Evolutionary conservation across 345 rosid species (phyloP), one percentile per base, ranked within the genome.

Genomic region (Arabis hirsuta): DNA sequence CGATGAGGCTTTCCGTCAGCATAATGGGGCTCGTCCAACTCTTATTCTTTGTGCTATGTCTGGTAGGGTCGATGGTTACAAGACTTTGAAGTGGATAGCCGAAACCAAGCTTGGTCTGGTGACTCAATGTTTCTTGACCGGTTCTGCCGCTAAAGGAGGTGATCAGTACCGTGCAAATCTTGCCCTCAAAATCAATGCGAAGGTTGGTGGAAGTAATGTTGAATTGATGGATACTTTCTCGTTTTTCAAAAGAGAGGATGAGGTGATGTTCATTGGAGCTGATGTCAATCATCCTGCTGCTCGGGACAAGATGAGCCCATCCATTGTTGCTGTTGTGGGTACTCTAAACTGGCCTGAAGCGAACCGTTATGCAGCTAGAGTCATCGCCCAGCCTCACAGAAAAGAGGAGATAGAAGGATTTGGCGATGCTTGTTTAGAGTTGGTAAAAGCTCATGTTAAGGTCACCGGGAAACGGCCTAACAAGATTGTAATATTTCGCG

Each of bases 171-270:
- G 81, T 4, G 86, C 92, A 24, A 87, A 90, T 76, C 85, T 93
- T 27, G 92, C 86, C 3, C 87, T 90, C 42, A 89, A 90, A 85
- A 90, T 93, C 77, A 93, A 93, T 53, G 98, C 97, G 0, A 93
- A 93, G 80, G 91, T 93, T n/a, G 98, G 96, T 44, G 97, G 98
- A 55, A 93, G 96, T 83, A 93, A 90, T 13, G 83, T 78, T 0
- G 98, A 90, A 85, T 87, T 93, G 53, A 60, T 65, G 42, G 86
- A 85, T 46, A 64, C 51, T 44, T 84, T 90, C 38, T 84, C 91
- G 1, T 74, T 65, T 79, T 83, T 90, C 32, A 62, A 11, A 6
- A 78, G 65, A 72, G 73, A 78, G 0, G 82, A 72, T 50, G 76
- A 81, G 56, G 96, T 87, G 27, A 93, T 93, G 97, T 93, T 89